These are phyloP conservation scores for Baeospora myosura DNA, from an alignment of 1,284 basidiomycete species.

Conservation along the genomic window DNA sequence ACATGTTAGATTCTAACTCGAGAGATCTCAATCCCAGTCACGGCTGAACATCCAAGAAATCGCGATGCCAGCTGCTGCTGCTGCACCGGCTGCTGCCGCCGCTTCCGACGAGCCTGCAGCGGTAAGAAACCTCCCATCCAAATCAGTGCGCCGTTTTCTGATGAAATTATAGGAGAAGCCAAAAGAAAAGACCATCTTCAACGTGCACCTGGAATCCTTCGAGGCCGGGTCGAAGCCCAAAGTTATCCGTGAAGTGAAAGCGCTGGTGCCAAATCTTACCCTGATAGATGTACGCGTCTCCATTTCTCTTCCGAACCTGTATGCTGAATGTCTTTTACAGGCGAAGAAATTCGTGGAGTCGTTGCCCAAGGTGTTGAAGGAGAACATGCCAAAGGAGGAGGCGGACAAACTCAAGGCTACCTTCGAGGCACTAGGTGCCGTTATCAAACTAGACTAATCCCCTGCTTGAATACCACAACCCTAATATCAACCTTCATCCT, in stretches of 20 bases:
- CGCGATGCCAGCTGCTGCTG: constrained; percentile 80
- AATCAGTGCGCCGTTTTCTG: constrained; percentile 9
- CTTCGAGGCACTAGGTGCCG: constrained; percentile 86
- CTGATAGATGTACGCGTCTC: constrained; percentile 74
- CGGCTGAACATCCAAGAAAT: constrained; percentile 98
- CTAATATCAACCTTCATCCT: constrained; percentile 1
- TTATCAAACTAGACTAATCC: constrained; percentile 73
- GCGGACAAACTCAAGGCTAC: constrained; percentile 93
- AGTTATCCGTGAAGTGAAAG: constrained; percentile 97
- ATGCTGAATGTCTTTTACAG: constrained; percentile 33
- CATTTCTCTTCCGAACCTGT: constrained; percentile 10
- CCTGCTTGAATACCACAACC: constrained; percentile 8
- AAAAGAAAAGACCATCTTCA: constrained; percentile 98
- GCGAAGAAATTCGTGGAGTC: constrained; percentile 99
- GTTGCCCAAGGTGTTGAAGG: constrained; percentile 90
- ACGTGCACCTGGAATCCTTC: constrained; percentile 89
- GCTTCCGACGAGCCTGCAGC: constrained; percentile 59
- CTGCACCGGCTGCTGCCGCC: constrained; percentile 51
- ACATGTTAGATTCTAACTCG: constrained; percentile 2
- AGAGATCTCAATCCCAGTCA: constrained; percentile 42
- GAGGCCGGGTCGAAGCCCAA: constrained; percentile 90
- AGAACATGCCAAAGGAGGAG: constrained; percentile 95
- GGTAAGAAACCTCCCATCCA: constrained; percentile 33
- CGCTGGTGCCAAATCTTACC: constrained; percentile 87
- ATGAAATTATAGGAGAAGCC: constrained; percentile 70